phyloP scores from a whole-genome alignment of 257 asterid genomes.

The Ilex asprella region DNA sequence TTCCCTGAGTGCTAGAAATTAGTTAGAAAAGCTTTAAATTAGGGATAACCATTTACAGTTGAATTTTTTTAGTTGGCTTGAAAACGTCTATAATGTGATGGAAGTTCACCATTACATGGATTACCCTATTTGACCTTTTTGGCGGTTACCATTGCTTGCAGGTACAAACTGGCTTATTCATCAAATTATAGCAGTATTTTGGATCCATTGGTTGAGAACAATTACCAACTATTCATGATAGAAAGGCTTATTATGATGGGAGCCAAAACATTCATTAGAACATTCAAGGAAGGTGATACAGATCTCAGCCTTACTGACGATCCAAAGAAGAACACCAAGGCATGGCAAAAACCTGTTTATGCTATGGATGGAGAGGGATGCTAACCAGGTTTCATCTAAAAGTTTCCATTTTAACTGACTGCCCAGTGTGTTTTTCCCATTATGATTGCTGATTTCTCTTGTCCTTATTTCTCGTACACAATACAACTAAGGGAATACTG shows the following conservation, averaged over 20 bases:
- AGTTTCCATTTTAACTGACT: background rate
- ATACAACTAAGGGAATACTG: too few species aligned
- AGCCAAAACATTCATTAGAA: conserved; percentile 61
- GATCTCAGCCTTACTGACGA: conserved; percentile 89
- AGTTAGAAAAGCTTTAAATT: too few species aligned
- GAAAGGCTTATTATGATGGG: conserved; percentile 84
- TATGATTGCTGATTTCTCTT: too few species aligned
- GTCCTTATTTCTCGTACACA: too few species aligned
- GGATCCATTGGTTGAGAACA: conserved; percentile 75
- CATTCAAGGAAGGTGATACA: conserved; percentile 56
- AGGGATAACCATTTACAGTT: too few species aligned
- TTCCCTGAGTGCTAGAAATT: too few species aligned
- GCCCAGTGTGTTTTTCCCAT: too few species aligned
- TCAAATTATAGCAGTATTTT: conserved; percentile 68
- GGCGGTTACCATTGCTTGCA: conserved; percentile 23
- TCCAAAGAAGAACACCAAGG: conserved; percentile 82
- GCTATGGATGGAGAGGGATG: conserved; percentile 53
- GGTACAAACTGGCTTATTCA: conserved; percentile 83
- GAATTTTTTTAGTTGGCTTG: too few species aligned
- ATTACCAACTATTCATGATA: conserved; percentile 81
- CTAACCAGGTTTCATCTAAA: conserved; percentile 15
- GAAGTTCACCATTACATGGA: too few species aligned
- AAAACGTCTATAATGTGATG: too few species aligned
- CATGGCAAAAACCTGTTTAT: conserved; percentile 74
- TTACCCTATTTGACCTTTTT: conserved; percentile 1